Evolutionary conservation across 2,329 filamentous ascomycete species (phyloP), one percentile per base, ranked within the genome.

Genomic region (Trichoderma semiorbis): DNA sequence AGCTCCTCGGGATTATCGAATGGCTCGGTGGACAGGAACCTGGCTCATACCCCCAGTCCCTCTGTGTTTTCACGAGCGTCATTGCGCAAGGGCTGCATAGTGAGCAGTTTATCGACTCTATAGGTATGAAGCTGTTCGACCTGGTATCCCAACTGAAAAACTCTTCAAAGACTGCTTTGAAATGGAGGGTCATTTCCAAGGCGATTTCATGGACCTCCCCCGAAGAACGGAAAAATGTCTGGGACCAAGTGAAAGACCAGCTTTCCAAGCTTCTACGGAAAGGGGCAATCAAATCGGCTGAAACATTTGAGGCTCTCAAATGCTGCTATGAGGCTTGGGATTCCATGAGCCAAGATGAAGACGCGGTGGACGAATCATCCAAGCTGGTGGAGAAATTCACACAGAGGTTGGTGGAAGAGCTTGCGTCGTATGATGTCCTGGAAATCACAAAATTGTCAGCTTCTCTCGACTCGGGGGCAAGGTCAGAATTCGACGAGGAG

Each of bases 41-140:
- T 24, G 75, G 78, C 18, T 72, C 75, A 16, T 62, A 78, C 71
- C 69, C 79, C 61, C 61, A 79, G 3, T 80, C 84, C 0, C 77
- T 81, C 6, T 82, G 84, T 26, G 76, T 85, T 6, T 82, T 87
- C 28, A 74, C 85, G 11, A 81, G 84, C 60, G 80, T 82, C 2
- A 78, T 88, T 39, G 80, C 82, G 0, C 77, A 81, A 26, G 84
- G 84, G 4, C 75, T 87, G 7, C 79, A 75, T 3, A 79, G 78
- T 16, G 83, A 86, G 60, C 78, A 83, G 2, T 84, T 82, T 24
- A 77, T 83, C 6, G 84, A 87, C 73, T 80, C 80, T 3, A 77
- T 83, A 2, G 82, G 81, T 7, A 79, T 77, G 26, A 79, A 78
- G 62, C 76, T 86, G 3, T 81, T 83, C 28, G 78, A 83, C 8